A percentile compares a stretch with the other conserved stretches of the same genome.
Conservation (phyloP, 1,139 yeast genomes). For the Taiozyma sp. region DNA sequence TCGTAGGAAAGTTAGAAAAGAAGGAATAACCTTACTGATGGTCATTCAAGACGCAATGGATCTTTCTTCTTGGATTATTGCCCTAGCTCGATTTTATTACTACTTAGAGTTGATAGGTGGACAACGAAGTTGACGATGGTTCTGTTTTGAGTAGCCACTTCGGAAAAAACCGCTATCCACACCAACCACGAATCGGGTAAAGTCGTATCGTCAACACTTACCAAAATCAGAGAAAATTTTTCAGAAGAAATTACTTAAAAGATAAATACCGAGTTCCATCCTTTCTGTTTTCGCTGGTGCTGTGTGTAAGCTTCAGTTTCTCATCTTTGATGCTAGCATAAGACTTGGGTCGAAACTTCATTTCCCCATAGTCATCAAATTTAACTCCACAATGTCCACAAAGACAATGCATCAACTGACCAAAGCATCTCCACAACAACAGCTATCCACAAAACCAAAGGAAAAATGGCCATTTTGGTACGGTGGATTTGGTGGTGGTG, state of each 20-base stretch:
- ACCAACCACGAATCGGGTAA: not conserved
- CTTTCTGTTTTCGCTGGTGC: not conserved
- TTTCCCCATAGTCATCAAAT: not conserved
- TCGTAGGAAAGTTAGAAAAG: no score
- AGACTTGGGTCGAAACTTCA: not conserved
- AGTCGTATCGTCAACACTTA: not conserved
- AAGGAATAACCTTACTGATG: no score
- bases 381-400: not conserved
- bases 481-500: conserved; percentile 65
- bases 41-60: no score
- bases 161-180: not conserved
- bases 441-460: conserved; percentile 6
- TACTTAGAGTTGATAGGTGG: no score
- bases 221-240: not conserved
- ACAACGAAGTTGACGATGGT: no score
- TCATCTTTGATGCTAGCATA: not conserved
- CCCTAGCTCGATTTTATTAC: no score
- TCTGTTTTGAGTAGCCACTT: no score
- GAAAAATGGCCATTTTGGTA: conserved; percentile 47
- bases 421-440: not conserved
- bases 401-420: not conserved
- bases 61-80: no score
- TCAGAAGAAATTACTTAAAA: not conserved
- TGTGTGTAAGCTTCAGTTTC: not conserved
- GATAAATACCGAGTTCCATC: not conserved